phyloP scores from a whole-genome alignment of 306 rosid genomes.

The Vachellia collinsii region DNA sequence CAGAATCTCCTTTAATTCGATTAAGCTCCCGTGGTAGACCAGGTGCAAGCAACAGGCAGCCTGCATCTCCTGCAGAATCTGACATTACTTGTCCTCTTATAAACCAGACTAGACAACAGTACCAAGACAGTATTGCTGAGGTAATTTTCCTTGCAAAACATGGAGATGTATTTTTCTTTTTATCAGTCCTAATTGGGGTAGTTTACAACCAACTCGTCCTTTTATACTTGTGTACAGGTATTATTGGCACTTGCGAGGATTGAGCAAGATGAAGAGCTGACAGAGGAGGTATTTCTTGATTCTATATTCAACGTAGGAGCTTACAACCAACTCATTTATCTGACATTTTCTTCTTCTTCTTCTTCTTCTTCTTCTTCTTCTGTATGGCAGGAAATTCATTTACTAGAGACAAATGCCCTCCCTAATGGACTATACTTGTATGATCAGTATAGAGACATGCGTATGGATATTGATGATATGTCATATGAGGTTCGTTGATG shows the following conservation, averaged over 20 bases:
- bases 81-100: slow-evolving; percentile 45
- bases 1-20: slow-evolving; percentile 46
- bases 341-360: slow-evolving; percentile 33
- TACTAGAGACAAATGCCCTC: slow-evolving; percentile 66
- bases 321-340: slow-evolving; percentile 7
- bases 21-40: slow-evolving; percentile 47
- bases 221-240: slow-evolving; percentile 52
- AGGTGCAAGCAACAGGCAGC: slow-evolving; percentile 46
- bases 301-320: neutral
- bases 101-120: slow-evolving; percentile 47
- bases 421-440: slow-evolving; percentile 54
- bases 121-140: slow-evolving; percentile 64
- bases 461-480: slow-evolving; percentile 91
- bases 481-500: slow-evolving; percentile 77
- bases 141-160: slow-evolving; percentile 41
- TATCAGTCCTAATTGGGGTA: slow-evolving; percentile 17
- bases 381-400: slow-evolving; percentile 72
- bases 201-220: slow-evolving; percentile 2
- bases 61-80: slow-evolving; percentile 46
- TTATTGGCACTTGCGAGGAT: slow-evolving; percentile 79
- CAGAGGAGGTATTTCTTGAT: slow-evolving; percentile 65
- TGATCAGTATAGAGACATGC: slow-evolving; percentile 92
- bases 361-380: neutral
- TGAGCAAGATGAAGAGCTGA: slow-evolving; percentile 74
- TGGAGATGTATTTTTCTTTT: neutral